A percentile compares a stretch with the other conserved stretches of the same genome.
These are phyloP conservation scores for Hemisphaericaspora lyxosophila DNA, from an alignment of 1,139 yeast genomes.

Conservation along the genomic window DNA sequence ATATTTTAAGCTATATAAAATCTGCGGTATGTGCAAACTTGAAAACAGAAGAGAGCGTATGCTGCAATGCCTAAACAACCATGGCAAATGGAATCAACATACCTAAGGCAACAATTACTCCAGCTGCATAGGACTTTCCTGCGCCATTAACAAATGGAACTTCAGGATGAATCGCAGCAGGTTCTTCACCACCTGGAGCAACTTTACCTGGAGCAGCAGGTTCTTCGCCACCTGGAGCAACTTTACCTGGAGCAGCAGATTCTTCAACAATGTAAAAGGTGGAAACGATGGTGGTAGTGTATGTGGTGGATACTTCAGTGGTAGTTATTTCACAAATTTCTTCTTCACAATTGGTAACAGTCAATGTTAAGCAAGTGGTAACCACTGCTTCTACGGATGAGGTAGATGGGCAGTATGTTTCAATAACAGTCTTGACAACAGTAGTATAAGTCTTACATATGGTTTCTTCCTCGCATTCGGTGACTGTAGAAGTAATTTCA, in stretches of 20 bases:
- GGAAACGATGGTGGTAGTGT: slow-evolving; percentile 9
- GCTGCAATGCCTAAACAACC: background rate
- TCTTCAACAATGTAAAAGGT: background rate
- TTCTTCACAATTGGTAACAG: slow-evolving; percentile 11
- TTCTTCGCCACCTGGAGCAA: slow-evolving; percentile 5
- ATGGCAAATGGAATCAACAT: background rate
- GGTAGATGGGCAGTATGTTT: slow-evolving; percentile 15
- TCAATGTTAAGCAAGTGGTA: slow-evolving; percentile 9
- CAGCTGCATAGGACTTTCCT: background rate
- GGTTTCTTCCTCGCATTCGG: slow-evolving; percentile 11
- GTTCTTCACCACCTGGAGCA: background rate
- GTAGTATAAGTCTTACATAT: slow-evolving; percentile 8
- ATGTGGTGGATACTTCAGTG: slow-evolving; percentile 6
- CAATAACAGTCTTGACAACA: slow-evolving; percentile 8
- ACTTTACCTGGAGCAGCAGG: background rate
- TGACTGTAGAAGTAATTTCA: slow-evolving; percentile 10
- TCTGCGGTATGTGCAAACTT: no score
- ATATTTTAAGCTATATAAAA: no score
- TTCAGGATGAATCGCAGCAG: no score
- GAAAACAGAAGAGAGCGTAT: no score
- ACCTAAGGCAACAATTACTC: background rate
- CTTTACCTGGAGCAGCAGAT: slow-evolving; percentile 7
- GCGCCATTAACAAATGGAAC: background rate
- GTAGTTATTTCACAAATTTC: slow-evolving; percentile 9
- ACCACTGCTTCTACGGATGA: slow-evolving; percentile 9